Conservation (phyloP, 164 flowering plant species). For the Buxus sempervirens region DNA sequence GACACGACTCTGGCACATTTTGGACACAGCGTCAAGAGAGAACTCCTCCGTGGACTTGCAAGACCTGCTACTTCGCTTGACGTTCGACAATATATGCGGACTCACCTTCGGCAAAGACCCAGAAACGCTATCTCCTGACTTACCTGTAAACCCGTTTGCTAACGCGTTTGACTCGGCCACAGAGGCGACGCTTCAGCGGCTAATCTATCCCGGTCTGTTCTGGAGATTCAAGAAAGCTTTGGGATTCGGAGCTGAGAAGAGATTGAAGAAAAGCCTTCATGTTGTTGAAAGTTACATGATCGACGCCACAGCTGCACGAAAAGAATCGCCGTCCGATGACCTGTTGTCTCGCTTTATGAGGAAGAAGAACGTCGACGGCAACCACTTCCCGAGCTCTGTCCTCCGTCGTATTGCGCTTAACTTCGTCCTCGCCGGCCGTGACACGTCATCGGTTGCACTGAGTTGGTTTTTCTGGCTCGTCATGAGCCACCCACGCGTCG, state of each 20-base stretch:
- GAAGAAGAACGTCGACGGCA: slow-evolving; percentile 55
- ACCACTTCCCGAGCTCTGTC: slow-evolving; percentile 39
- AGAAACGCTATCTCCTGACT: slow-evolving; percentile 57
- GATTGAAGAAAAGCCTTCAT: slow-evolving; percentile 41
- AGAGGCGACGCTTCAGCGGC: slow-evolving; percentile 66
- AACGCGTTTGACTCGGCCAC: slow-evolving; percentile 80
- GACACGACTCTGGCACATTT: slow-evolving; percentile 61
- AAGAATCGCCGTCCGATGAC: slow-evolving; percentile 64
- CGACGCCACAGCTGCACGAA: slow-evolving; percentile 52
- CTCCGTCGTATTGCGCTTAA: slow-evolving; percentile 78
- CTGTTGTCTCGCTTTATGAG: slow-evolving; percentile 73
- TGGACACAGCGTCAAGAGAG: slow-evolving; percentile 38
- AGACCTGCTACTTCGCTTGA: slow-evolving; percentile 67
- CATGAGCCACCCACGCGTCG: slow-evolving; percentile 56
- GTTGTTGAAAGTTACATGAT: slow-evolving; percentile 63
- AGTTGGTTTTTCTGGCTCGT: slow-evolving; percentile 88
- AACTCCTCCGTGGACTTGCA: slow-evolving; percentile 62
- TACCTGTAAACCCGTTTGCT: slow-evolving; percentile 72
- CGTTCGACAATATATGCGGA: slow-evolving; percentile 91
- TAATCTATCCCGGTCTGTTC: slow-evolving; percentile 61
- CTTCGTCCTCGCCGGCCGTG: slow-evolving; percentile 88
- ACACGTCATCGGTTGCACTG: slow-evolving; percentile 88
- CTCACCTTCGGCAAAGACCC: slow-evolving; percentile 87
- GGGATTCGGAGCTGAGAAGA: slow-evolving; percentile 48
- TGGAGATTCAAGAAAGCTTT: slow-evolving; percentile 67